Evolutionary conservation across 148 eudicot species (phyloP).

Genomic region (Vaccinium myrtillus): DNA sequence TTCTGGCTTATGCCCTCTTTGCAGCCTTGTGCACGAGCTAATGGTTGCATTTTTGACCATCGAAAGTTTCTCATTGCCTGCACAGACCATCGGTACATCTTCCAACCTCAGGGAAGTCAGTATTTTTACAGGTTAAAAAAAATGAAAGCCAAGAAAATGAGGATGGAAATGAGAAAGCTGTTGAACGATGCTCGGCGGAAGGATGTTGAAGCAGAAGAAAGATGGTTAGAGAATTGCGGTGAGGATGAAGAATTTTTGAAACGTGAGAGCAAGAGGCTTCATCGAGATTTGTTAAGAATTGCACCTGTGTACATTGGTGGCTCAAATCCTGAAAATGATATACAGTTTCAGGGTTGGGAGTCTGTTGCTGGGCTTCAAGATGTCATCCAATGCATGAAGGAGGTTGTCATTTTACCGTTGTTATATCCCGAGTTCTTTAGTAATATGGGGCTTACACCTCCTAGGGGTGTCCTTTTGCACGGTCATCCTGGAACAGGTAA

Average conservation of each 20-base stretch:
- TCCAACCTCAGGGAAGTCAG: conserved; percentile 78
- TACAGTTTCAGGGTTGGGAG: conserved; percentile 80
- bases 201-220: conserved; percentile 92
- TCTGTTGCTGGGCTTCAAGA: conserved; percentile 95
- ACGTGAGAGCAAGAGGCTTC: conserved; percentile 95
- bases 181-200: conserved; percentile 80
- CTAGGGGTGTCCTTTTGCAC: conserved; percentile 93
- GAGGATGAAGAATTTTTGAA: conserved; percentile 95
- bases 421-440: conserved; percentile 83
- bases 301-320: conserved; percentile 95
- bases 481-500: conserved; percentile 99
- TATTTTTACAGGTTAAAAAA: conserved; percentile 57
- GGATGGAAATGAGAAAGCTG: conserved; percentile 71
- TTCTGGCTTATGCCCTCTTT: conserved; percentile 18
- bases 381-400: conserved; percentile 88
- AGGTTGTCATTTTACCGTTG: conserved; percentile 90
- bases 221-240: conserved; percentile 94
- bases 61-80: conserved; percentile 98
- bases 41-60: conserved; percentile 88
- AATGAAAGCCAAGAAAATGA: conserved; percentile 75
- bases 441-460: conserved; percentile 89
- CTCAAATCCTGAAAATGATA: conserved; percentile 43
- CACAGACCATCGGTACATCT: conserved; percentile 80
- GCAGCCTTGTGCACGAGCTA: conserved; percentile 96
- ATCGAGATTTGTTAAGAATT: conserved; percentile 85